Base-by-base conservation (phyloP, 129 eudicot genomes). In the Escallonia rubra region DNA sequence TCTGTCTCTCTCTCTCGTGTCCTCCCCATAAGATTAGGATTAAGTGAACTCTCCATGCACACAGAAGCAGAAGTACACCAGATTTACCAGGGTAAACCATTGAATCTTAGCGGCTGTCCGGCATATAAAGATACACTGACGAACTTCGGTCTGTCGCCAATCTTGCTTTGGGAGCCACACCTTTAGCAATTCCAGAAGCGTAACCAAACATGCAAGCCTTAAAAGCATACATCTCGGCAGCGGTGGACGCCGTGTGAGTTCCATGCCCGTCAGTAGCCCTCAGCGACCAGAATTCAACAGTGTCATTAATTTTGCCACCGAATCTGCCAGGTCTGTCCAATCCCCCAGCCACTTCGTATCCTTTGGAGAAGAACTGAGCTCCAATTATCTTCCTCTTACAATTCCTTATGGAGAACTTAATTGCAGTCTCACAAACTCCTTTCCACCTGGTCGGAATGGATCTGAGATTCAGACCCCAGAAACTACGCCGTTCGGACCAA, bases 1-100 rank as follows among this genome's bases (percentile, higher is more conserved):
- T n/a, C n/a, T n/a, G n/a, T n/a, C n/a, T n/a, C n/a, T n/a, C n/a
- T n/a, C n/a, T n/a, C n/a, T n/a, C n/a, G n/a, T n/a, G n/a, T n/a
- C n/a, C n/a, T n/a, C n/a, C n/a, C n/a, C n/a, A n/a, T n/a, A n/a
- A 67, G 57, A 46, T 52, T 52, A 52, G 57, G 3, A 52, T 52
- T 11, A 52, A 52, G 57, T 52, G 57, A 52, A 52, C 10, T 52
- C 10, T 52, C 57, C 57, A 5, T 52, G 10, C 57, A 52, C 10
- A 52, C 6, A 3, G 57, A 52, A 52, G n/a, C 57, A 5, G n/a
- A 52, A 52, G n/a, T 5, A 52, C 10, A 5, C n/a, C 10, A 52
- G 10, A n/a, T n/a, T n/a, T n/a, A 52, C 57, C 57, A 52, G n/a
- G 10, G 8, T 6, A 11, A 4, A 52, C 57, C 6, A 4, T 52